Evolutionary conservation across 192 early-diverging fungal species (phyloP), one percentile per base, ranked within the genome.

Genomic region (Coemansia sp.): DNA sequence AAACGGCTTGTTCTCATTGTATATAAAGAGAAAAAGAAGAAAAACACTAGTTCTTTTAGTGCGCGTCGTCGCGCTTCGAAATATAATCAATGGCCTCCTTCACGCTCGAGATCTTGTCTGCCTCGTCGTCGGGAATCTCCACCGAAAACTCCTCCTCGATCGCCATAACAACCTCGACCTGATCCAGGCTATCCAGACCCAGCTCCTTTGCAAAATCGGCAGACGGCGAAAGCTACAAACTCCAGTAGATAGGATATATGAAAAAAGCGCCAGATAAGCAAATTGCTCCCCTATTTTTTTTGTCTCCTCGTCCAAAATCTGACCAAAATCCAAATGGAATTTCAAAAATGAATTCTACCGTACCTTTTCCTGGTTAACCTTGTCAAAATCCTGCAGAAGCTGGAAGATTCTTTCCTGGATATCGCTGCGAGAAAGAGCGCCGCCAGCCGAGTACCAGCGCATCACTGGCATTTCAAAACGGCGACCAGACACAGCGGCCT

Each of bases 141-240:
- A 99, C 88, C 67, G 90, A 93, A 81, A 99, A 99, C 80, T 99
- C 97, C 71, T 99, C 97, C 81, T 99, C 97, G 61, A 99, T 89
- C 56, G 95, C 95, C 95, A 99, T 97, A 53, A 95, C 95, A 52
- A 99, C 92, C 82, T 99, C 97, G 23, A 99, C 94, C 49, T 93
- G 91, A 81, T 97, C 97, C 57, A 99, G 85, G 71, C 88, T 91
- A 80, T 99, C 97, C 50, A 99, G 81, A 14, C 93, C 93, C 60
- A 99, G 89, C 73, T 97, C 97, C 62, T 88, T 88, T 76, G 86
- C 81, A 75, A 99, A 99, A 71, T 90, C 86, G 14, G 97, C 85
- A 51, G 87, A 73, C 59, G 90, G 80, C 30, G 90, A 71, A 38
- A 98, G 73, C 97, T 98, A 82, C 50, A 58, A 35, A 19, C 21